Conservation (phyloP, 768 basidiomycete species). For the Leccinellum luteum region DNA sequence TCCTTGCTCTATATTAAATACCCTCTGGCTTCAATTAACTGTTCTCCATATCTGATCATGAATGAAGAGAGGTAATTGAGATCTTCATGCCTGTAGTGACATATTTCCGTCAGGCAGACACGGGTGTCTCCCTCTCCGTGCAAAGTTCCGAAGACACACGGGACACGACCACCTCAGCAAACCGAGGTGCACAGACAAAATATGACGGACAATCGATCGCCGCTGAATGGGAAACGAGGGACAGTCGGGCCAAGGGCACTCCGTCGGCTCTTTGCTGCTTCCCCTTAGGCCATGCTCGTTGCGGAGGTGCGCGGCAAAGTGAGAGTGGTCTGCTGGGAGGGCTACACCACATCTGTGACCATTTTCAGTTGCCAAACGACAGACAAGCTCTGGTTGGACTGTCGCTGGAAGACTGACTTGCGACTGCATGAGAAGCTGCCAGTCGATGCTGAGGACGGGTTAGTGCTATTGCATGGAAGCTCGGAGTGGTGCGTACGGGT, state of each 20-base stretch:
- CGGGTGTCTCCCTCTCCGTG: not conserved
- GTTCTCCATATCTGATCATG: too few species aligned
- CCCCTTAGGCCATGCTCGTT: not conserved
- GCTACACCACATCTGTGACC: not conserved
- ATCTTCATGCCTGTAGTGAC: too few species aligned
- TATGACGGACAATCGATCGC: not conserved
- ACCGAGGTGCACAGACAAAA: slow-evolving; percentile 1
- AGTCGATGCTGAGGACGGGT: not conserved
- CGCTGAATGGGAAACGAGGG: not conserved
- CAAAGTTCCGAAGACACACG: not conserved
- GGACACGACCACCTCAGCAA: slow-evolving; percentile 4
- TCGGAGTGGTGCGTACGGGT: not conserved
- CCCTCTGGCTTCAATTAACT: too few species aligned
- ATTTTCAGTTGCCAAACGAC: not conserved
- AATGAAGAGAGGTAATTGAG: too few species aligned
- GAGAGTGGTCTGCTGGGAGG: not conserved
- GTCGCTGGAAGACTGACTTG: too few species aligned
- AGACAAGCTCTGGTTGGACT: not conserved
- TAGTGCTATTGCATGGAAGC: not conserved
- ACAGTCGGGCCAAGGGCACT: not conserved
- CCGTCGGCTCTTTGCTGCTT: not conserved
- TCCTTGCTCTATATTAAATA: too few species aligned
- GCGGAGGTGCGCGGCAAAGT: not conserved
- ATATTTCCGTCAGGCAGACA: not conserved
- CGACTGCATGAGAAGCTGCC: not conserved